Conservation (phyloP, 129 eudicot species). For the Flaveria brownii region DNA sequence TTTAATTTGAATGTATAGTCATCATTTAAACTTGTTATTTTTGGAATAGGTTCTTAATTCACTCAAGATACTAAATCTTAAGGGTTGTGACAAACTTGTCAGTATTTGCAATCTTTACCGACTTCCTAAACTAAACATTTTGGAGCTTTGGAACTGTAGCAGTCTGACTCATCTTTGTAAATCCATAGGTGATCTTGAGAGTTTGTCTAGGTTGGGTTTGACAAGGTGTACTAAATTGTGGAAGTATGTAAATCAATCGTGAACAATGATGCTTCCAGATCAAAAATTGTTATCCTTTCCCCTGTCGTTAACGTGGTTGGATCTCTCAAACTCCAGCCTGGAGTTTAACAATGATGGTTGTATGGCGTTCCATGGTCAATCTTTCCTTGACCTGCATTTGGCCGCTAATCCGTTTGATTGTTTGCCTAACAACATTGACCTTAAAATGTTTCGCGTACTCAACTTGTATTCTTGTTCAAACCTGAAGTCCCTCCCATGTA, state of each 20-base stretch:
- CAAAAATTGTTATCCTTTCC: background rate
- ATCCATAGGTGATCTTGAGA: conserved; percentile 27
- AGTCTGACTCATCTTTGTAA: conserved; percentile 24
- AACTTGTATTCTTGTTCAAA: conserved; percentile 6
- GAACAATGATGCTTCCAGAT: background rate
- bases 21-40: background rate
- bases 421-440: conserved; percentile 5
- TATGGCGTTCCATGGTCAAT: background rate
- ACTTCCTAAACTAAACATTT: conserved; percentile 27
- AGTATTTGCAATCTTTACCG: background rate
- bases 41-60: conserved; percentile 29
- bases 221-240: conserved; percentile 20
- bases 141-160: conserved; percentile 14
- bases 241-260: background rate
- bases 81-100: conserved; percentile 21
- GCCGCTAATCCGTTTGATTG: background rate
- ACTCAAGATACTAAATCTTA: conserved; percentile 35
- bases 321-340: background rate
- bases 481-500: conserved; percentile 15
- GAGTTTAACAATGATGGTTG: background rate
- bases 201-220: conserved; percentile 18
- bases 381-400: background rate
- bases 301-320: background rate
- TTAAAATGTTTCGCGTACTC: conserved; percentile 5
- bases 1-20: background rate